Base-by-base conservation (phyloP, 345 rosid species). In the Populus pruinosa region DNA sequence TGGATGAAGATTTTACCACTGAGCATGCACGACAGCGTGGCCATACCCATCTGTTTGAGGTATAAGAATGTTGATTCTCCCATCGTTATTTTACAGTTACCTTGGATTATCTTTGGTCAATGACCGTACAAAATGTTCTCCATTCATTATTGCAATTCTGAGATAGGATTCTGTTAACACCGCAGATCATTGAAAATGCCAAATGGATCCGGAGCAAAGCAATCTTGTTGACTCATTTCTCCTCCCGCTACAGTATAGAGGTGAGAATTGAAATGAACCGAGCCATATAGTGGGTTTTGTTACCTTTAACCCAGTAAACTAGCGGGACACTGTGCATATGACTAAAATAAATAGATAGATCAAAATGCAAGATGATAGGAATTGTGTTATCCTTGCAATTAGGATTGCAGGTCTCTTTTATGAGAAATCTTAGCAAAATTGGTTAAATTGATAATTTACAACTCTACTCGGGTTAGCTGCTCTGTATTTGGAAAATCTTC, bases 181-280 rank as follows among this genome's bases (percentile, higher is more conserved):
- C 86, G 83, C 92, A 95, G 98, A 88, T 95, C 21, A 89, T 95
- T 71, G 87, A 92, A 80, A 83, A 93, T 70, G 93, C 98, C 49
- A 83, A 93, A 83, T 95, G 99, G 99, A 91, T 95, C 62, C 86
- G 98, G 75, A 95, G 81, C 82, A 90, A 91, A 84, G 82, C 96
- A 21, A 86, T 91, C 27, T 49, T 95, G 53, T 75, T 94, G 83
- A 95, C 98, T 50, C 98, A 93, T 84, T 95, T 95, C 85, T 95
- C 98, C 49, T 87, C 97, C 41, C 98, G 98, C 62, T 93, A 95
- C 87, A 87, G 76, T 50, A 10, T 93, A 31, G 99, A 95, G 99
- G 98, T 95, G 70, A 86, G 43, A 21, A 3, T 70, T 78, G 17
- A 76, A 70, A 59, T 77, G 70, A 80, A 85, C 43, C 7, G 39